Evolutionary conservation across 225 moss, liverwort and hornwort species (phyloP).

Genomic region (Asterella californica): DNA sequence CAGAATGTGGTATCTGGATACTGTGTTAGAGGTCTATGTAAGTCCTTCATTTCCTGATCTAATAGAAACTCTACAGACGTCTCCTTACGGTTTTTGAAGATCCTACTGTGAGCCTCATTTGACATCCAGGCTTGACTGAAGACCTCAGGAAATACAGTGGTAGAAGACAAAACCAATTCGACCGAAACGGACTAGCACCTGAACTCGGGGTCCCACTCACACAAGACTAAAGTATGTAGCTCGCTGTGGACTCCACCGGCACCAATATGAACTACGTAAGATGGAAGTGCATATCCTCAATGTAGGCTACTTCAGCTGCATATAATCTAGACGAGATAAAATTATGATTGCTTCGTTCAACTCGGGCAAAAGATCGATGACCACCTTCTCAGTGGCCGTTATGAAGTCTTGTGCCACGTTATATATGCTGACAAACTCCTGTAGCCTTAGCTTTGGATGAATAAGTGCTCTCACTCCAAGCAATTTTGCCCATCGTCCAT

Average conservation of each 20-base stretch:
- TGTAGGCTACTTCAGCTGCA: not conserved
- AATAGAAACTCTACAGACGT: not conserved
- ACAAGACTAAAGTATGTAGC: not conserved
- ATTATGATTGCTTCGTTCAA: not conserved
- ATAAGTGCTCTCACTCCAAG: constrained; percentile 82
- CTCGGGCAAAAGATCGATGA: constrained; percentile 7
- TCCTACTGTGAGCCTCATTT: not conserved
- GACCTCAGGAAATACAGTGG: not conserved
- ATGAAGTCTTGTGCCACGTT: constrained; percentile 91
- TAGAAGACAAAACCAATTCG: not conserved
- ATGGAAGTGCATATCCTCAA: not conserved
- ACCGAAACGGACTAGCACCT: not conserved
- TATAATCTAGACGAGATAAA: not conserved
- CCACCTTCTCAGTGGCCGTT: constrained; percentile 92
- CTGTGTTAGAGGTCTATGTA: constrained; percentile 8
- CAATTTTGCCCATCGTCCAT: constrained; percentile 97
- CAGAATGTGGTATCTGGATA: constrained; percentile 13
- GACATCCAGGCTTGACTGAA: not conserved
- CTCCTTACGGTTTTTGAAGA: not conserved
- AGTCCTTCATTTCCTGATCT: not conserved
- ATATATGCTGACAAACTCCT: constrained; percentile 92
- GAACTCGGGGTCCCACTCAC: not conserved
- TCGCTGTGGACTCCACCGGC: not conserved
- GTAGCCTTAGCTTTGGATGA: constrained; percentile 81
- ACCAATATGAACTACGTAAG: not conserved